Evolutionary conservation across 2,329 filamentous ascomycete genomes (phyloP), one percentile per base, ranked within the genome.

Genomic region (Penicillium sp.): DNA sequence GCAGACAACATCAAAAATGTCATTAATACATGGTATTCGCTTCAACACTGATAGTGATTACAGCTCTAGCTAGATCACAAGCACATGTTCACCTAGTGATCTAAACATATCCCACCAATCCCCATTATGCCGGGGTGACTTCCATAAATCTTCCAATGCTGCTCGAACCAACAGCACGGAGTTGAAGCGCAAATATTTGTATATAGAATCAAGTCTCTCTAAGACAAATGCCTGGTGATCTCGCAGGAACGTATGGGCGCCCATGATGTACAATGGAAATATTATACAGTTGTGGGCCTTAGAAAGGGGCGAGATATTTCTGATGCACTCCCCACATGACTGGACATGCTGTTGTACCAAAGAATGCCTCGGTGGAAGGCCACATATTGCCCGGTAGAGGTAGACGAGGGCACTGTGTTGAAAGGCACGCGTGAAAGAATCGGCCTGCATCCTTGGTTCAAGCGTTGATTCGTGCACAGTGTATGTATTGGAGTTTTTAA

Each of bases 321-420:
- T 50, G 34, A 60, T 60, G 16, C 50, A 55, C 3, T 40, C 55
- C n/a, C 48, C 39, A 13, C 50, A 55, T 5, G 41, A 52, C 10
- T 50, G 43, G 3, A 60, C 58, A 45, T 60, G 58, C 36, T 77
- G 70, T 23, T 79, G 77, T 0, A 79, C 76, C 0, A 34, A 33
- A 13, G 31, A 33, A 31, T 31, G 29, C 29, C 29, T 33, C 11
- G 31, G 31, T 5, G 31, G 31, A 15, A 33, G 31, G 31, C 31
- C 31, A 13, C 31, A 33, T 5, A 33, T 33, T 15, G 31, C 31
- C 15, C 31, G 31, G 31, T 33, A 34, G 33, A 50, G 9, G 10
- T 31, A 39, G 31, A 33, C 31, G 31, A 33, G 31, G 11, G 31
- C 31, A 33, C 31, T 33, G 13, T 33, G 31, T 33, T 33, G 31